Evolutionary conservation across 2,329 filamentous ascomycete genomes (phyloP).

Genomic region (Calycina herbarum): DNA sequence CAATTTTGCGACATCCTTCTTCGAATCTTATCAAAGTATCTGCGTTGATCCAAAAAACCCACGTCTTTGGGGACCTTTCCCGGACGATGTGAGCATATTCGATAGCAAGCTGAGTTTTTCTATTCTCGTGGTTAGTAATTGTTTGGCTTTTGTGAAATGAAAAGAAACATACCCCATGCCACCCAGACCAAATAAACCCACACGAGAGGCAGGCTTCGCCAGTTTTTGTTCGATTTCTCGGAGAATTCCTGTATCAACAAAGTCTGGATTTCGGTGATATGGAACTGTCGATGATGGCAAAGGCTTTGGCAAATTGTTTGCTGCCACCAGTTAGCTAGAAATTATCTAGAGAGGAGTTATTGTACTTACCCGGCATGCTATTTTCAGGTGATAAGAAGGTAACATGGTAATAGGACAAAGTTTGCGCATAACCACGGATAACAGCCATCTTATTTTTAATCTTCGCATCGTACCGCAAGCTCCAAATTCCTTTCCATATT

Average conservation of each 20-base stretch:
- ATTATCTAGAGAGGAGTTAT: neutral
- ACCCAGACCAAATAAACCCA: neutral
- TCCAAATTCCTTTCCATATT: neutral
- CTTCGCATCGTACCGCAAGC: neutral
- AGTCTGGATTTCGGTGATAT: neutral
- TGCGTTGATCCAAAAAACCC: constrained; percentile 11
- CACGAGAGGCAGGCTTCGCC: neutral
- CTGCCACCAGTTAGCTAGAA: neutral
- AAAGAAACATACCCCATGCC: neutral
- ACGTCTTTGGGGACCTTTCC: neutral
- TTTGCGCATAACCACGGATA: neutral
- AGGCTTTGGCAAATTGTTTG: neutral
- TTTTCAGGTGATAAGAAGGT: neutral
- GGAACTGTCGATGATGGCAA: neutral
- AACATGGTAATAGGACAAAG: neutral
- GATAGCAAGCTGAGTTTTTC: neutral
- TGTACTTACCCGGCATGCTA: neutral
- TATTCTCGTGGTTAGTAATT: neutral
- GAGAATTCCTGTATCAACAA: neutral
- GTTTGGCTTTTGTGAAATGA: neutral
- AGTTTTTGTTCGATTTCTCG: neutral
- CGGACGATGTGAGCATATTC: neutral
- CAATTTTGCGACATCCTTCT: constrained; percentile 26
- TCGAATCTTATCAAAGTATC: constrained; percentile 19
- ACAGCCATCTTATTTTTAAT: neutral